phyloP scores from a whole-genome alignment of 1,284 basidiomycete genomes.

The Heliocybe sulcata region DNA sequence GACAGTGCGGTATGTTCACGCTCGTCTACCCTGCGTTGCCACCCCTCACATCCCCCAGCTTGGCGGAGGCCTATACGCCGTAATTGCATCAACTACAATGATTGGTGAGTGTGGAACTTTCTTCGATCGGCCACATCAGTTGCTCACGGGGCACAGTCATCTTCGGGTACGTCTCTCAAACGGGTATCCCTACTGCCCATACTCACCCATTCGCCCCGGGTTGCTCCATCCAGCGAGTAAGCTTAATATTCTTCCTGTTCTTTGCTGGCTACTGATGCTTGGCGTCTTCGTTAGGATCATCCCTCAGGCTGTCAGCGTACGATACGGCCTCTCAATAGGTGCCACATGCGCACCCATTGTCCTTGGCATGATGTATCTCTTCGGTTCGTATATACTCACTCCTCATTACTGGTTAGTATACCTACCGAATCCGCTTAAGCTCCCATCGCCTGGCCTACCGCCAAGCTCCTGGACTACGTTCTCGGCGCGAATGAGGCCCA shows the following conservation, averaged over 20 bases:
- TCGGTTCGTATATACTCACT: slow-evolving; percentile 36
- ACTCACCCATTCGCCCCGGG: slow-evolving; percentile 1
- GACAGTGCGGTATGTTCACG: slow-evolving; percentile 68
- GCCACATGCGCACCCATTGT: slow-evolving; percentile 84
- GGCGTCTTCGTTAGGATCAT: slow-evolving; percentile 55
- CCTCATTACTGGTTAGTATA: slow-evolving; percentile 2
- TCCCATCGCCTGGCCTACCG: slow-evolving; percentile 85
- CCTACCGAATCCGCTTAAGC: slow-evolving; percentile 30
- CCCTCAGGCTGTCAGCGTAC: slow-evolving; percentile 81
- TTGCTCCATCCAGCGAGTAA: slow-evolving; percentile 36
- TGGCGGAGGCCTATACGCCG: slow-evolving; percentile 80
- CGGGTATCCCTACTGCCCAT: not conserved
- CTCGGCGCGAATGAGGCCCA: slow-evolving; percentile 68
- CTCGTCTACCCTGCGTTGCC: slow-evolving; percentile 7
- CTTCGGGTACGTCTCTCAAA: slow-evolving; percentile 57
- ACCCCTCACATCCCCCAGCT: slow-evolving; percentile 32
- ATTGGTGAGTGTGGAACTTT: slow-evolving; percentile 48
- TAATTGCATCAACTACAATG: slow-evolving; percentile 77
- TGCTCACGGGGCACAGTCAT: slow-evolving; percentile 41
- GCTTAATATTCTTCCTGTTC: slow-evolving; percentile 6
- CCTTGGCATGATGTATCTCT: slow-evolving; percentile 71
- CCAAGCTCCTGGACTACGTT: slow-evolving; percentile 76
- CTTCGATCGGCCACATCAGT: not conserved
- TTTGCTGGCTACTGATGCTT: not conserved
- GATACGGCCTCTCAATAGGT: slow-evolving; percentile 87